Conservation (phyloP, 1,284 basidiomycete genomes). For the Trichosporon sp. region DNA sequence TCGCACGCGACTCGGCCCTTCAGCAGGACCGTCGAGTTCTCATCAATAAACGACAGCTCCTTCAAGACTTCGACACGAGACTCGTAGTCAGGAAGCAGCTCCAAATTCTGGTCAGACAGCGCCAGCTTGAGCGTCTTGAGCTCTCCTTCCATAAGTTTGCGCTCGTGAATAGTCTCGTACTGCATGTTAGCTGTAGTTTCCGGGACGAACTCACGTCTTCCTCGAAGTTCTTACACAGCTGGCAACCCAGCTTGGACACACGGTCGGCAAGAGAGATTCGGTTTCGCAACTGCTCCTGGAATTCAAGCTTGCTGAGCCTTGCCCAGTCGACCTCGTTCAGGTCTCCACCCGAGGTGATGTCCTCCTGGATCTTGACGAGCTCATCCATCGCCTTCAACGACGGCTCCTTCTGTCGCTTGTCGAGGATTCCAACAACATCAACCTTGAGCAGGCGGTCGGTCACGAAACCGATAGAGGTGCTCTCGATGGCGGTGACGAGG, state of each 20-base stretch:
- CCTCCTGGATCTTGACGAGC: slow-evolving; percentile 56
- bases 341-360: slow-evolving; percentile 51
- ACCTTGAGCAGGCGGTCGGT: slow-evolving; percentile 71
- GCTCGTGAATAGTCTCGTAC: slow-evolving; percentile 70
- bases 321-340: slow-evolving; percentile 81
- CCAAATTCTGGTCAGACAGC: slow-evolving; percentile 93
- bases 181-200: slow-evolving; percentile 41
- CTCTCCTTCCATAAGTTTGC: slow-evolving; percentile 66
- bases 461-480: slow-evolving; percentile 73
- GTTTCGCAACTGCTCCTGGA: slow-evolving; percentile 73
- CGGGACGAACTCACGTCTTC: slow-evolving; percentile 57
- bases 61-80: slow-evolving; percentile 87
- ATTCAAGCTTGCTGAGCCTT: slow-evolving; percentile 77
- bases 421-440: slow-evolving; percentile 55
- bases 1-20: slow-evolving; percentile 99
- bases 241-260: slow-evolving; percentile 55
- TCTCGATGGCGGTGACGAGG: slow-evolving; percentile 63
- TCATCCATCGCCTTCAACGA: slow-evolving; percentile 31
- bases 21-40: slow-evolving; percentile 86
- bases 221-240: slow-evolving; percentile 62
- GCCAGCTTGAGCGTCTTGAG: slow-evolving; percentile 71
- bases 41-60: slow-evolving; percentile 86
- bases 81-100: slow-evolving; percentile 94
- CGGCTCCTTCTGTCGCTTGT: slow-evolving; percentile 59
- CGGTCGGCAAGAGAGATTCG: slow-evolving; percentile 57